Evolutionary conservation across 345 rosid species (phyloP), one percentile per base, ranked within the genome.

Genomic region (Kernera saxatilis): DNA sequence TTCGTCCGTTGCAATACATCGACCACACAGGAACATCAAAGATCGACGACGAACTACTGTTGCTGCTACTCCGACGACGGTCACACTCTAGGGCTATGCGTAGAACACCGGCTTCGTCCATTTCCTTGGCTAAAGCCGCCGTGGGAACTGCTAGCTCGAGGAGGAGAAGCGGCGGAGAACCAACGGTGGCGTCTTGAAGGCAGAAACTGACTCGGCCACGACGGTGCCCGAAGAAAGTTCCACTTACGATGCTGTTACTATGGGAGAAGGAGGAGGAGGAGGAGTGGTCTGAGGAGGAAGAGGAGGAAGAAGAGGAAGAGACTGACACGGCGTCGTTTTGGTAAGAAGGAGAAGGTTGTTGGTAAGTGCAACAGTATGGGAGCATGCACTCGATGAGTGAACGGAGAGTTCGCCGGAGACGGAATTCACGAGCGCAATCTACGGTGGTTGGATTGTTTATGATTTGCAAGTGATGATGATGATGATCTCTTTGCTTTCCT

Each of bases 1-100:
- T 91, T 82, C 91, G 77, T 2, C 95, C 97, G 61, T 91, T 91
- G 65, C 95, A 88, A 73, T 74, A 88, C 95, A 91, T 85, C 26
- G 91, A 79, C 97, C 97, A 91, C 25, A 87, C 88, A 0, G 92
- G 89, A 9, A 83, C 97, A 41, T 82, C 66, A 58, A 85, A 85
- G 23, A 56, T 86, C 73, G 79, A 8, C 21, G 41, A 59, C 8
- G 67, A 73, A 37, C 60, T 72, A 30, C 44, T 44, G 41, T 35
- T 23, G 5, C 61, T 30, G 39, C 67, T 69, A 5, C 79, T 75
- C 14, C 72, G 53, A 25, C 69, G 73, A 60, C 49, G 78, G 69
- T 80, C 85, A 70, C 90, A 88, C 79, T 84, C 92, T 0, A 91
- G 82, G 3, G 97, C 85, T 44, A 91, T 85, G 11, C 97, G 88